phyloP scores from a whole-genome alignment of 2,329 filamentous ascomycete genomes.

The Blastomyces gilchristii region DNA sequence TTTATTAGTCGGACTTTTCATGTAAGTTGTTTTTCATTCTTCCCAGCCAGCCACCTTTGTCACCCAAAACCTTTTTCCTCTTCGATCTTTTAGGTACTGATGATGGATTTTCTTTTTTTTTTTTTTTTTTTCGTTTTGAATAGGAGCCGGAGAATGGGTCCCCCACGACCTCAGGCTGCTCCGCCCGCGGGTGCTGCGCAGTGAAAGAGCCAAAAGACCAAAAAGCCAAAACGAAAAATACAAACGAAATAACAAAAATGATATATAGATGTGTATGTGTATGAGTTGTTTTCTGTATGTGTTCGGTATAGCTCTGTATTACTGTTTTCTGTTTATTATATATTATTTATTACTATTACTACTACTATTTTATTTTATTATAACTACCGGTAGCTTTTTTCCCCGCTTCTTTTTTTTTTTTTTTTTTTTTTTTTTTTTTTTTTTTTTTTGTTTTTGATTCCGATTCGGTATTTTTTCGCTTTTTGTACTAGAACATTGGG shows the following conservation, averaged over 20 bases:
- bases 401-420: too few relatives aligned
- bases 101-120: neutral
- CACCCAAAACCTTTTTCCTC: neutral
- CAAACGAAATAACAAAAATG: neutral
- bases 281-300: neutral
- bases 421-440: too few relatives aligned
- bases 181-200: conserved; percentile 18
- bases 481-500: too few relatives aligned
- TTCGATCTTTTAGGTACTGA: conserved; percentile 3
- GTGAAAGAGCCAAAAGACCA: conserved; percentile 9
- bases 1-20: conserved; percentile 50
- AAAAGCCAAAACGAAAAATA: too few relatives aligned
- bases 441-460: too few relatives aligned
- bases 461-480: too few relatives aligned
- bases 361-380: neutral
- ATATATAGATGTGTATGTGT: neutral
- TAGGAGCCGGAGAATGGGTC: conserved; percentile 22
- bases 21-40: conserved; percentile 39
- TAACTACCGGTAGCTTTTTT: neutral
- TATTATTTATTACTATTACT: neutral
- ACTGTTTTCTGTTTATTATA: neutral
- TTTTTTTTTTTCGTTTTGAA: conserved; percentile 10
- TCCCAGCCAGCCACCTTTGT: too few relatives aligned
- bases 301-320: neutral
- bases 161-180: conserved; percentile 12